Evolutionary conservation across 1,284 basidiomycete species (phyloP).

Genomic region (Heterobasidion annosum): DNA sequence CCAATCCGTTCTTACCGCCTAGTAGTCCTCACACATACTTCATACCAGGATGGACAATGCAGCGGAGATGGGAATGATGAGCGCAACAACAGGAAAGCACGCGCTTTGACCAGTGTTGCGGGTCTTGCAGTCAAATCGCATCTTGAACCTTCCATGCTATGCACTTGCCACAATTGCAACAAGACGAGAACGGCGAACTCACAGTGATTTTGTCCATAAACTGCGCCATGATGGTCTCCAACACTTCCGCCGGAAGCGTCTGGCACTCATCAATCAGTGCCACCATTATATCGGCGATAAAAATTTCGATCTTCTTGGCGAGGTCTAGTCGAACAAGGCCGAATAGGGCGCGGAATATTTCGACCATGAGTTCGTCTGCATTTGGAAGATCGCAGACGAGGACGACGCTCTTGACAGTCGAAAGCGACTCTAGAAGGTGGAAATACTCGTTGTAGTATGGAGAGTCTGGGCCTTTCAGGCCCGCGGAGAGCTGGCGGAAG

Average conservation of each 20-base stretch:
- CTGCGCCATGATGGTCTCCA: slow-evolving; percentile 80
- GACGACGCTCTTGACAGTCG: slow-evolving; percentile 91
- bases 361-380: slow-evolving; percentile 78
- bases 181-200: slow-evolving; percentile 17
- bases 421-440: slow-evolving; percentile 85
- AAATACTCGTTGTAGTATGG: slow-evolving; percentile 88
- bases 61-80: too few species aligned
- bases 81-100: too few species aligned
- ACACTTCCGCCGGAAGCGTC: slow-evolving; percentile 65
- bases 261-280: slow-evolving; percentile 85
- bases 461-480: slow-evolving; percentile 63
- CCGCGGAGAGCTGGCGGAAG: slow-evolving; percentile 71
- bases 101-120: too few species aligned
- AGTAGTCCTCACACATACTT: too few species aligned
- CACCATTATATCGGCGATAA: slow-evolving; percentile 83
- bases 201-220: slow-evolving; percentile 75
- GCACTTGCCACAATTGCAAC: background rate
- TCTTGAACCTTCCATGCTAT: too few species aligned
- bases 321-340: slow-evolving; percentile 73
- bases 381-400: slow-evolving; percentile 87
- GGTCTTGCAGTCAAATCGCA: too few species aligned
- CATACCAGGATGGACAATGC: too few species aligned
- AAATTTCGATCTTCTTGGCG: slow-evolving; percentile 84
- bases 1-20: too few species aligned
- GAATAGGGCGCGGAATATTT: slow-evolving; percentile 82